Base-by-base conservation (phyloP, 352 stramenopile species). In the Globisporangium polare region DNA sequence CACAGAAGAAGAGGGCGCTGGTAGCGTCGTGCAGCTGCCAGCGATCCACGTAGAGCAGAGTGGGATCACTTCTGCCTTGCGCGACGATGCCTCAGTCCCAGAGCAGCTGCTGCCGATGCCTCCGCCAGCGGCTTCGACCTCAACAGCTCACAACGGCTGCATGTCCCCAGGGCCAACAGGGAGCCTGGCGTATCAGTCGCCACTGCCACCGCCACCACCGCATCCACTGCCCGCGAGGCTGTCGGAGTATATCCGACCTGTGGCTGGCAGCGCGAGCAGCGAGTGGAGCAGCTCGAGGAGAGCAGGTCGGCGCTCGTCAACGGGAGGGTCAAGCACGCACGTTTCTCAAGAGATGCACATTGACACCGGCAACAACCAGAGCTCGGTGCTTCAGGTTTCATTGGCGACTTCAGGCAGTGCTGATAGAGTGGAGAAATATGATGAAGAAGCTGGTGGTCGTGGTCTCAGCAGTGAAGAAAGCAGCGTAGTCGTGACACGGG, bases 241-340 rank as follows among this genome's bases (percentile, higher is more conserved):
- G 15, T 45, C 18, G 9, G 20, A 22, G 22, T n/a, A 20, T 10
- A 24, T 22, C 17, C 53, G 15, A 13, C 24, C 35, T 5, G 45
- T 15, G 17, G 7, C 18, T 39, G 18, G 17, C 7, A 24, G 37
- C 37, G 17, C 24, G 15, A 33, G 24, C 24, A 22, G 53, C 37
- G 53, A 52, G 26, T 52, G 53, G 53, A 60, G 37, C 39, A 60
- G 24, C 39, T 60, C 53, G 9, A 47, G 37, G 50, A 31, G 53
- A 52, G 42, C 15, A 0, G 39, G 53, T 12, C 33, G 39, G 17
- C 53, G 37, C 26, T 15, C 53, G 1, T 33, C 27, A 22, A 22
- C 24, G 22, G 53, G 35, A 20, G 53, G 22, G 33, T 4, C 27
- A 4, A 24, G 13, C 12, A 15, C 18, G 5, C 13, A 18, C 5